A percentile compares a stretch with the other conserved stretches of the same genome.
Conservation (phyloP, 495 filamentous ascomycete species). For the Lepraria neglecta region DNA sequence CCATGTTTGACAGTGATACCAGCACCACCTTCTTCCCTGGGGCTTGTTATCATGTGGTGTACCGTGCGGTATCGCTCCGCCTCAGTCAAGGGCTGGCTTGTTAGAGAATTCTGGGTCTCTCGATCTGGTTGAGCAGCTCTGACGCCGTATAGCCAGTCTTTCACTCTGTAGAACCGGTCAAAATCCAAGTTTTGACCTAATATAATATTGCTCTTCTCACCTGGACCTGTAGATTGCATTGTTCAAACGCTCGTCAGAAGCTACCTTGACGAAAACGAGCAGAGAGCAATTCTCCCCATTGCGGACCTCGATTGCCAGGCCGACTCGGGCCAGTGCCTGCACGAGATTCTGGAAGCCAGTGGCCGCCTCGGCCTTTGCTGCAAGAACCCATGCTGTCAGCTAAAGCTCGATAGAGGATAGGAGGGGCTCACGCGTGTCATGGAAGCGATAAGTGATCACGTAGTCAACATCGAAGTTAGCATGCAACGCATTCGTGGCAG, state of each 20-base stretch:
- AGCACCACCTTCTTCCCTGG: conserved; percentile 75
- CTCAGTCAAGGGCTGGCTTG: conserved; percentile 67
- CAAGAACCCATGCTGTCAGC: conserved; percentile 15
- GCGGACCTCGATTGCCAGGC: conserved; percentile 78
- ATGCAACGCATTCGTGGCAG: conserved; percentile 31
- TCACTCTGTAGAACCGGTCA: conserved; percentile 51
- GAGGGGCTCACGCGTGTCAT: conserved; percentile 48
- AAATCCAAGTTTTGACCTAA: background rate
- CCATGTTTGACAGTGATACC: conserved; percentile 78
- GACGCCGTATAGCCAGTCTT: conserved; percentile 94
- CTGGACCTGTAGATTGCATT: conserved; percentile 41
- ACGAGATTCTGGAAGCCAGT: conserved; percentile 70
- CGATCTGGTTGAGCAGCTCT: conserved; percentile 70
- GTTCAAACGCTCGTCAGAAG: conserved; percentile 55
- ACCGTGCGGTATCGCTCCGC: conserved; percentile 83
- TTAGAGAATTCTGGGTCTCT: conserved; percentile 57
- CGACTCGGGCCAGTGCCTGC: conserved; percentile 60
- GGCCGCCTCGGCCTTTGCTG: conserved; percentile 63
- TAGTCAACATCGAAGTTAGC: conserved; percentile 79
- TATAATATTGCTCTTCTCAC: conserved; percentile 5
- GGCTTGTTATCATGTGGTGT: conserved; percentile 79
- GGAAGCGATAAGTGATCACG: conserved; percentile 76
- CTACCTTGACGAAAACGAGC: conserved; percentile 75
- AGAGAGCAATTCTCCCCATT: conserved; percentile 70
- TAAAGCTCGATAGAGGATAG: background rate